Conservation (phyloP, 371 early-diverging fungal species). For the Mucor irregularis region DNA sequence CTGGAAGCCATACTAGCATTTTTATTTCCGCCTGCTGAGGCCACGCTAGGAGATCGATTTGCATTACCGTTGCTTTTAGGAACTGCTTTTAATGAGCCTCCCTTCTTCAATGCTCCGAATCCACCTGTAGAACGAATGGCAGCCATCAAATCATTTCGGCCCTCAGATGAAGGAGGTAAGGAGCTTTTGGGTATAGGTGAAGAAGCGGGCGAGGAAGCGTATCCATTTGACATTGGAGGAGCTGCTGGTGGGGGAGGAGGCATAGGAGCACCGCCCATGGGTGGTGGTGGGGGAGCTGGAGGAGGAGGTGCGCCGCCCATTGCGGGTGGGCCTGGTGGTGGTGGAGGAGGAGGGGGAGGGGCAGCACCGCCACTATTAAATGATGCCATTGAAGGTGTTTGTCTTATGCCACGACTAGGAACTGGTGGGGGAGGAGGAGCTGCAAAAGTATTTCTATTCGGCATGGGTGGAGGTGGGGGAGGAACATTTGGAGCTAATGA, state of each 20-base stretch:
- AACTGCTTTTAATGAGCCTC: conserved; percentile 12
- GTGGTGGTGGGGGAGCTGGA: conserved; percentile 21
- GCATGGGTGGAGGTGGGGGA: conserved; percentile 8
- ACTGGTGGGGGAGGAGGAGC: conserved; percentile 18
- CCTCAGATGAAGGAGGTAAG: conserved; percentile 3
- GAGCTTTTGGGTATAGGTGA: conserved; percentile 2
- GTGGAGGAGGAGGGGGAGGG: neutral
- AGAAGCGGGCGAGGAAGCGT: neutral
- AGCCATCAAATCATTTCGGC: conserved; percentile 32
- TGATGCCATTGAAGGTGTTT: conserved; percentile 5
- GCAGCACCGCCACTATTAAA: neutral
- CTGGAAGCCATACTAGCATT: conserved; percentile 31
- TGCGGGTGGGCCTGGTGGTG: conserved; percentile 15
- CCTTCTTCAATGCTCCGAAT: conserved; percentile 29
- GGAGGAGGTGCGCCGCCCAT: neutral
- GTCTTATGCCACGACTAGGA: conserved; percentile 8
- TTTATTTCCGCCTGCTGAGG: neutral
- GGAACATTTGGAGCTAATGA: neutral
- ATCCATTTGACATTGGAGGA: neutral
- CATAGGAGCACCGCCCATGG: neutral
- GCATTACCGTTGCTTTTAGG: neutral
- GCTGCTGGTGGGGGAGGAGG: conserved; percentile 13
- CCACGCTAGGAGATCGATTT: neutral
- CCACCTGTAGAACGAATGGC: conserved; percentile 46
- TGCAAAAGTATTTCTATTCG: neutral